Base-by-base conservation (phyloP, 2,329 filamentous ascomycete species). In the Zymoseptoria ardabiliae region DNA sequence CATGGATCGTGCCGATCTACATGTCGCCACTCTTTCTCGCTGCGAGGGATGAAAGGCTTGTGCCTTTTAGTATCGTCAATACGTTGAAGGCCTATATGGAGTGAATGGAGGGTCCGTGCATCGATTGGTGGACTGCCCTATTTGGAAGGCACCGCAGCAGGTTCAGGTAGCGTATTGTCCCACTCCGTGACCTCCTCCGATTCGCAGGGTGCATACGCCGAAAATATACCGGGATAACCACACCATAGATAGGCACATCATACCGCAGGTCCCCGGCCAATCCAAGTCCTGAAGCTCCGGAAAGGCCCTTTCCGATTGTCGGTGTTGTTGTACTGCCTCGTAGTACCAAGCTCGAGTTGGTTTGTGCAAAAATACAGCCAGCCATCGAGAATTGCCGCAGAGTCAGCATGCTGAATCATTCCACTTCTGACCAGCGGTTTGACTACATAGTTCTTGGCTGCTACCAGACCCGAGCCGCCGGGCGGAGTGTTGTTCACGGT, bases 291-390 rank as follows among this genome's bases (percentile, higher is more conserved):
- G 56, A 70, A 76, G 28, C 69, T 72, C 53, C 72, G 62, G 54
- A 76, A 77, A 0, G 74, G 74, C 0, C 74, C 73, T 49, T 63
- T 68, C 22, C 75, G 68, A 30, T 67, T 69, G 60, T 77, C 74
- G 1, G 69, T 66, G 55, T 76, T 76, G 19, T 71, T 69, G 62
- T 76, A 77, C 65, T 76, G 74, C 56, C 71, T 67, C 4, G 52
- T 58, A 2, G 74, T 73, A 30, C 71, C 67, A 58, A 77, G 55
- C 25, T 69, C 69, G 50, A 77, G 66, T 60, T 77, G 76, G 56
- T 77, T 77, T 8, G 75, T 76, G 58, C 72, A 74, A 57, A 78
- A 76, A 50, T 76, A 77, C 56, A 78, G 59, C 69, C 71, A 77
- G 1, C 74, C 75, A 63, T 75, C 71, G 61, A 73, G 57, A 20